Base-by-base conservation (phyloP, 2,329 filamentous ascomycete species). In the Sclerotinia sclerotiorum region DNA sequence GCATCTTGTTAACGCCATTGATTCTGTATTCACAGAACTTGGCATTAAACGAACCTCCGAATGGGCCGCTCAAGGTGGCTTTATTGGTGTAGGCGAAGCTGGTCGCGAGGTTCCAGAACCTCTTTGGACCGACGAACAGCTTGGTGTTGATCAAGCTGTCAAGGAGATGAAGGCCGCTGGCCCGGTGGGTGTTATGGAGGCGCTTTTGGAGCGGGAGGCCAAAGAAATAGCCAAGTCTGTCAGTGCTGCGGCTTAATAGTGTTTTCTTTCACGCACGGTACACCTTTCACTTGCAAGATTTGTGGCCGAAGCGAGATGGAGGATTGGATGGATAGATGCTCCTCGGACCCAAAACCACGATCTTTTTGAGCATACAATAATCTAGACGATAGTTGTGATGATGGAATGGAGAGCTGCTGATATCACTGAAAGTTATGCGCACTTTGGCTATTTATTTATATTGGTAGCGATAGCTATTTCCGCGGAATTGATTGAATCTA, bases 71-170 rank as follows among this genome's bases (percentile, higher is more conserved):
- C 86, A 95, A 77, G 95, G 95, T 58, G 95, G 95, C 10, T 97
- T 98, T 81, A 92, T 98, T 69, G 95, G 94, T 65, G 95, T 99
- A 11, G 95, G 95, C 29, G 90, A 93, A 72, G 81, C 89, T 69
- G 84, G 84, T 61, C 84, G 84, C 21, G 80, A 83, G 67, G 81
- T 81, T 2, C 84, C 86, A 52, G 81, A 87, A 77, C 90, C 94
- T n/a, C 88, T 99, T 52, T 99, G 95, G 95, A 95, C 92, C 2
- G 89, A 97, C 75, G 84, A 86, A 75, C 95, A 99, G 84, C 87
- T 99, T 68, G 92, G 90, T 52, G 85, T 97, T 60, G 85, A 88
- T 69, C 84, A 91, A 76, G 82, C 87, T 19, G 82, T 87, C 63
- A 82, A 85, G 77, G 86, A 90, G 77, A 85, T 92, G 75, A 81